phyloP scores from a whole-genome alignment of 2,329 filamentous ascomycete species.

The Fusarium lyarnte region DNA sequence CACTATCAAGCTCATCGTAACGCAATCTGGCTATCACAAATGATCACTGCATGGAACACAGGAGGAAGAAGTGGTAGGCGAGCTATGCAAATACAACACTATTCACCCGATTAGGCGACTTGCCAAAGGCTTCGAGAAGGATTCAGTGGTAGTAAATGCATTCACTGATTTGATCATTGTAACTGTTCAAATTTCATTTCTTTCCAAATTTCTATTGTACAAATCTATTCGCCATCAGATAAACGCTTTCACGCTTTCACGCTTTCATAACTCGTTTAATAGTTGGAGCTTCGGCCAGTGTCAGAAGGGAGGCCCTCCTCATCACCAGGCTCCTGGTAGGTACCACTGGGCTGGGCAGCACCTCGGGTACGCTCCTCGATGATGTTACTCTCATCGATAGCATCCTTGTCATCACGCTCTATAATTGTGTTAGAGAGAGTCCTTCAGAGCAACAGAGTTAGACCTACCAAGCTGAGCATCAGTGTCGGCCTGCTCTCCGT shows the following conservation, averaged over 20 bases:
- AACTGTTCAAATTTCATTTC: neutral
- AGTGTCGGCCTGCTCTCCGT: conserved; percentile 22
- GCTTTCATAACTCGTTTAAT: neutral
- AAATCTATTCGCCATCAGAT: neutral
- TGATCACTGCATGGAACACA: too few species aligned
- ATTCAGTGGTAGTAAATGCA: too few species aligned
- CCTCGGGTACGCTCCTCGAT: conserved; percentile 32
- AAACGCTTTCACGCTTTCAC: conserved; percentile 3
- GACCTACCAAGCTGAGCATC: conserved; percentile 34
- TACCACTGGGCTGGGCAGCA: conserved; percentile 24
- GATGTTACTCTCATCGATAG: conserved; percentile 33
- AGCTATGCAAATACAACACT: too few species aligned
- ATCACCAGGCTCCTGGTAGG: conserved; percentile 33
- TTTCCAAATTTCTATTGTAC: neutral
- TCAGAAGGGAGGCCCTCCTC: conserved; percentile 33
- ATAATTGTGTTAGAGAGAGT: neutral
- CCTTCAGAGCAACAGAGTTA: too few species aligned
- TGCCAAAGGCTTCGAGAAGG: fast-evolving
- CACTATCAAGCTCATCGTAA: fast-evolving
- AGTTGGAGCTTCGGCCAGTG: conserved; percentile 29
- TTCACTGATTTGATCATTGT: fast-evolving
- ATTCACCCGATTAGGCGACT: fast-evolving
- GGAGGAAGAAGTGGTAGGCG: neutral
- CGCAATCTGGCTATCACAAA: fast-evolving
- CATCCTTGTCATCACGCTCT: conserved; percentile 34